These are phyloP conservation scores for sorghum (Sorghum bicolor) DNA, from an alignment of 176 grass and related monocot species.

Conservation along the genomic window DNA sequence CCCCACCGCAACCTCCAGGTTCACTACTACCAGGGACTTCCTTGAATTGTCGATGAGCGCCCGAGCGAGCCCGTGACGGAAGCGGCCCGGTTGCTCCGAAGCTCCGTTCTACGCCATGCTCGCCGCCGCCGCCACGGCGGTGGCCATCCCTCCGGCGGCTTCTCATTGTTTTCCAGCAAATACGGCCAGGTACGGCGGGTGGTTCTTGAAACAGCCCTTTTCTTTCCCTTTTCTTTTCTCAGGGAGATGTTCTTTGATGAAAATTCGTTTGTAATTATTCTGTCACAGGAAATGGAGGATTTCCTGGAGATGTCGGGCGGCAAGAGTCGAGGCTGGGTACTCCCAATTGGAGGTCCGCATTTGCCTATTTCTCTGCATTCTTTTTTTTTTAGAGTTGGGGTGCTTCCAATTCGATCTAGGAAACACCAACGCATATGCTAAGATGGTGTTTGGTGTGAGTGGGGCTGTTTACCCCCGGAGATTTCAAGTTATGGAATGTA, in stretches of 20 bases:
- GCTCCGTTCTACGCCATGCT: not conserved
- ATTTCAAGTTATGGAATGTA: not conserved
- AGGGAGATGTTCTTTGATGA: not conserved
- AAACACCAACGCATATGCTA: no score
- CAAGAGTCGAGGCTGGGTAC: slow-evolving; percentile 19
- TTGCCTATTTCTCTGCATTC: not conserved
- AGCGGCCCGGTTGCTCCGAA: not conserved
- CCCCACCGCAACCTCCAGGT: not conserved
- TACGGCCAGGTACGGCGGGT: not conserved
- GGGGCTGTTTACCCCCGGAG: not conserved
- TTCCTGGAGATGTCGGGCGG: slow-evolving; percentile 6
- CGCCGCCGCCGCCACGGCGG: not conserved
- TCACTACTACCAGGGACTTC: no score
- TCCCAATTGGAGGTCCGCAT: slow-evolving; percentile 50
- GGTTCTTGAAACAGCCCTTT: not conserved
- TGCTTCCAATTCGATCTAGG: not conserved
- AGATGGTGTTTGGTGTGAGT: not conserved
- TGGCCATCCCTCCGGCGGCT: not conserved
- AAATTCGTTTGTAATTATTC: not conserved
- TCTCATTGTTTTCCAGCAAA: not conserved
- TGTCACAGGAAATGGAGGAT: not conserved
- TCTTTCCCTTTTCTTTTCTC: not conserved
- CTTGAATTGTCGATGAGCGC: not conserved
- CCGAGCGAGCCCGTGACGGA: not conserved
- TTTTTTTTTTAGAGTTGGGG: not conserved